phyloP scores from a whole-genome alignment of 1,284 basidiomycete genomes.

The Naganishia cerealis region DNA sequence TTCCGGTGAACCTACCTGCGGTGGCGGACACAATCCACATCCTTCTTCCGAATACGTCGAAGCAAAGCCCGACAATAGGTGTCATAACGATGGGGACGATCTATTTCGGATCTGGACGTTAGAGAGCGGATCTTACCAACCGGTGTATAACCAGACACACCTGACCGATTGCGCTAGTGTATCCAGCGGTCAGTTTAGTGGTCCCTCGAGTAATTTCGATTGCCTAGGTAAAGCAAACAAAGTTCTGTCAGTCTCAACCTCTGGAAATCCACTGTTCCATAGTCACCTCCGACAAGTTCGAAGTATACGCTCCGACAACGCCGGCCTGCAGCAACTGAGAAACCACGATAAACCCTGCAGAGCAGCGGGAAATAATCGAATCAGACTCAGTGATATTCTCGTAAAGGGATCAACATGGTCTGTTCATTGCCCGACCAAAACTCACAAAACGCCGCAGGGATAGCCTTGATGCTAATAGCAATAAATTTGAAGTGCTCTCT shows the following conservation, averaged over 20 bases:
- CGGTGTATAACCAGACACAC: neutral
- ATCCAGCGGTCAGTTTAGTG: slow-evolving; percentile 52
- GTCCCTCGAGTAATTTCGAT: slow-evolving; percentile 48
- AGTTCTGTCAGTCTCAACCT: slow-evolving; percentile 41
- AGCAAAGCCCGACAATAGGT: slow-evolving; percentile 49
- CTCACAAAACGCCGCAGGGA: slow-evolving; percentile 43
- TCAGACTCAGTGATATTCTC: no score
- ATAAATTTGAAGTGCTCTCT: slow-evolving; percentile 26
- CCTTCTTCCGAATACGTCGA: slow-evolving; percentile 48
- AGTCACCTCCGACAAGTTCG: slow-evolving; percentile 52
- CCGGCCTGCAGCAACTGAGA: slow-evolving; percentile 49
- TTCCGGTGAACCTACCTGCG: neutral
- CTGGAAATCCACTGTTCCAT: no score
- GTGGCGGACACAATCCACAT: slow-evolving; percentile 42
- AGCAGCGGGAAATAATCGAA: no score
- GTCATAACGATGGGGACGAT: slow-evolving; percentile 56
- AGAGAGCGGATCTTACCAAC: neutral
- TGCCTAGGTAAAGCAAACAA: neutral
- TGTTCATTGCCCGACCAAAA: neutral
- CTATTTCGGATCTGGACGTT: slow-evolving; percentile 48
- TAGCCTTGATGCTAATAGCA: slow-evolving; percentile 25
- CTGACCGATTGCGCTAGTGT: slow-evolving; percentile 40
- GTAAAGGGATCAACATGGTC: neutral
- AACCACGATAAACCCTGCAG: slow-evolving; percentile 18
- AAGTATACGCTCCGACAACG: slow-evolving; percentile 50